phyloP scores from a whole-genome alignment of 345 rosid genomes.

The Salix suchowensis region DNA sequence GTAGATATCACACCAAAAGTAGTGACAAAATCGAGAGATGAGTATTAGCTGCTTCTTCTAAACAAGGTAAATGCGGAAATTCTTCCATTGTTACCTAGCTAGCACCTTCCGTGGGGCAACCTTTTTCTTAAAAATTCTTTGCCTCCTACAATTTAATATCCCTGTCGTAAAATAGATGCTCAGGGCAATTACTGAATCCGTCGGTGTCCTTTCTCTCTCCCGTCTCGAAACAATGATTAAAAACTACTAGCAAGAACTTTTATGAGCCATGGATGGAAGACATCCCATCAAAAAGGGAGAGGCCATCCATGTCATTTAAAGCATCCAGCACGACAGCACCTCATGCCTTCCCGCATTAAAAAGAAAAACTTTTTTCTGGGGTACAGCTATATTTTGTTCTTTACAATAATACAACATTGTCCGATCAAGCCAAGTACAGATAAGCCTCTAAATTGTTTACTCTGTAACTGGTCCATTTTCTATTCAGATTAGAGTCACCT shows the following conservation, averaged over 20 bases:
- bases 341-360: constrained; percentile 52
- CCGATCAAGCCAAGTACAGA: neutral
- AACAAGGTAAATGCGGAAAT: neutral
- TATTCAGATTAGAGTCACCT: constrained; percentile 1
- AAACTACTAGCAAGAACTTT: neutral
- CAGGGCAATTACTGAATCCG: neutral
- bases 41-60: neutral
- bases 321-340: constrained; percentile 14
- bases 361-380: constrained; percentile 36
- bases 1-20: too few relatives aligned
- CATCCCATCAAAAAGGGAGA: neutral
- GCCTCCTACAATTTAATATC: neutral
- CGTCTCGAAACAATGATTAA: too few relatives aligned
- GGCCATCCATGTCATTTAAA: constrained; percentile 23
- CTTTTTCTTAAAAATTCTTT: constrained; percentile 3
- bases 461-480: neutral
- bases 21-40: too few relatives aligned
- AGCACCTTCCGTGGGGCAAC: neutral
- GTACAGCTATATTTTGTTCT: constrained; percentile 14
- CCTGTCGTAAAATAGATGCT: neutral
- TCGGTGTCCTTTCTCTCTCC: too few relatives aligned
- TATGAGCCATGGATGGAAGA: neutral
- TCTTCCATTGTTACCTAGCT: neutral
- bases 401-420: constrained; percentile 10
- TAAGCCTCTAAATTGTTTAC: constrained; percentile 13